Base-by-base conservation (phyloP, 306 rosid species). In the Prunus davidiana region DNA sequence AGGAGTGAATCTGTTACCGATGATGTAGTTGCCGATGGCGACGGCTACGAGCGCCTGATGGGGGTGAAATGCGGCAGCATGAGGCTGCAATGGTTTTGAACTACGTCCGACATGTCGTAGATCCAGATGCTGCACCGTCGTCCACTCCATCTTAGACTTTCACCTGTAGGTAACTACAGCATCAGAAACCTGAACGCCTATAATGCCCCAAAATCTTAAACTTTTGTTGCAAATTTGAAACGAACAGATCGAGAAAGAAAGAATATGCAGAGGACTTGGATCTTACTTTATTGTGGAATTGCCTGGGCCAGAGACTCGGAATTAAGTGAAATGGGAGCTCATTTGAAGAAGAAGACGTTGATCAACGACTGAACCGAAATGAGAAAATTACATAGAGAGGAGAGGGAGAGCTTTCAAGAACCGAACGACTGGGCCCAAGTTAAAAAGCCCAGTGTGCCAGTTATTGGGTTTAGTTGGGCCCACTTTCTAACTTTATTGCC, bases 41-140 rank as follows among this genome's bases (percentile, higher is more conserved):
- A 92, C 87, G 80, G 99, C 97, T 25, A 95, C 88, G 63, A 95
- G 96, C 12, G 96, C 92, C 81, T 92, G 99, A 71, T 88, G 89
- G 28, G 99, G 93, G 80, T 95, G 99, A 73, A 95, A 92, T 2
- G 91, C 56, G 56, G 93, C 93, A 47, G 98, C 97, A 72, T 95
- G 99, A 72, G 99, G 98, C 75, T 95, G 97, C 72, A 88, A 64
- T 13, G 93, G 97, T 47, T 83, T 87, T 5, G 72, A 85, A 54
- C 88, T 85, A 25, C 87, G 89, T 0, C 93, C 99, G 10, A 95
- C 93, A 72, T 95, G 97, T 54, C 92, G 96, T 28, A 95, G 92
- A 91, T 95, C 97, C 88, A 95, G 92, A 82, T 95, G 99, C 85
- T 95, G 97, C 91, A 95, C 86, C 72, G 98, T 92, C 80, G 91